Conservation (phyloP, 352 stramenopile species). For the Lagenidium sp. region DNA sequence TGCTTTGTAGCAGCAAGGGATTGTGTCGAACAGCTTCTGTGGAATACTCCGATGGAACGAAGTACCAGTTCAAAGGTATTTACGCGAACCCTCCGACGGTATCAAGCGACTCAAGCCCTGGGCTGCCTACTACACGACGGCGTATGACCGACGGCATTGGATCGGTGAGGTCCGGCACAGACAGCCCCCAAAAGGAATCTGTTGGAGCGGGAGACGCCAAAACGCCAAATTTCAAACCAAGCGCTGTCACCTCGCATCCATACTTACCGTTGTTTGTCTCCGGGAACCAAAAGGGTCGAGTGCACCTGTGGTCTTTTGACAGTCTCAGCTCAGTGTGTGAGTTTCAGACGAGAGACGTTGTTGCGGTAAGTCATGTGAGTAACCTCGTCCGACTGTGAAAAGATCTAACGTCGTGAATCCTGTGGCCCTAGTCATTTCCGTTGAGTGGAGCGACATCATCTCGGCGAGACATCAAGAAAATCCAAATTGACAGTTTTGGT, state of each 20-base stretch:
- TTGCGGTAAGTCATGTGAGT: slow-evolving; percentile 39
- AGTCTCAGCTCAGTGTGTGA: slow-evolving; percentile 55
- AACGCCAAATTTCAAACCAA: slow-evolving; percentile 66
- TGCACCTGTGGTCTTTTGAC: slow-evolving; percentile 83
- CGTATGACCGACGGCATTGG: slow-evolving; percentile 8
- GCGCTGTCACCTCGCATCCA: slow-evolving; percentile 60
- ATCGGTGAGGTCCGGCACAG: background rate
- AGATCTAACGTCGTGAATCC: too few relatives aligned
- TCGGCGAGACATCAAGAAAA: slow-evolving; percentile 58
- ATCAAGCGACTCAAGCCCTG: slow-evolving; percentile 12
- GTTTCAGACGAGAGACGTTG: slow-evolving; percentile 59
- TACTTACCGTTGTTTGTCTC: slow-evolving; percentile 75
- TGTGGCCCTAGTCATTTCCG: too few relatives aligned
- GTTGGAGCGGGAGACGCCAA: slow-evolving; percentile 27
- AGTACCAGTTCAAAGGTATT: slow-evolving; percentile 79
- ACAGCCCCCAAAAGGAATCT: background rate
- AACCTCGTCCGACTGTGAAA: too few relatives aligned
- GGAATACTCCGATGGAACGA: slow-evolving; percentile 57
- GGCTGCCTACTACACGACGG: slow-evolving; percentile 1
- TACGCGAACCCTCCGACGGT: slow-evolving; percentile 39
- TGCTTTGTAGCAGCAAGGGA: slow-evolving; percentile 65
- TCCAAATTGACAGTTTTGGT: slow-evolving; percentile 70
- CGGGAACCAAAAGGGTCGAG: slow-evolving; percentile 67
- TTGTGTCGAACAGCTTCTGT: slow-evolving; percentile 58
- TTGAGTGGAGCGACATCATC: slow-evolving; percentile 46